Base-by-base conservation (phyloP, 2,329 filamentous ascomycete species). In the Phoma sp. region DNA sequence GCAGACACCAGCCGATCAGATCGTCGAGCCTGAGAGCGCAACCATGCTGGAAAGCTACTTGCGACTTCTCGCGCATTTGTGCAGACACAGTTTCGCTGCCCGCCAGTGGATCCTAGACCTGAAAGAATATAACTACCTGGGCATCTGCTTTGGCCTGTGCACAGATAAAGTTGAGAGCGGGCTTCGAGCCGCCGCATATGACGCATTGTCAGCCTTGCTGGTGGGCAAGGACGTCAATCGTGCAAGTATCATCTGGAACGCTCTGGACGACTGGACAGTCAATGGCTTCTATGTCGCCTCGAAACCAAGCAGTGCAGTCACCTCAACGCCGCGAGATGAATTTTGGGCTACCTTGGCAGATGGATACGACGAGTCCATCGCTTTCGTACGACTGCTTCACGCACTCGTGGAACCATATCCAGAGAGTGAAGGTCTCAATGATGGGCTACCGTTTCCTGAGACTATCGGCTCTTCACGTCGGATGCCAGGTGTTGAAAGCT, bases 31-130 rank as follows among this genome's bases (percentile, higher is more conserved):
- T 4, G 96, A 99, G 74, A 96, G 91, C 36, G 88, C 89, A n/a
- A 90, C 96, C 77, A 97, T 99, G 91, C 82, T 99, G 25, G 92
- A 97, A 71, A 94, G 92, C 65, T 98, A 98, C 72, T 82, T 99
- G 47, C 87, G 94, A 27, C 83, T 99, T 5, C 90, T 96, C 65
- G 86, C 91, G 3, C 92, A 96, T 73, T 80, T 99, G 9, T 88
- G 89, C 58, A 82, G 84, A 21, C 87, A 94, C 70, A 96, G 91
- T 68, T 81, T 84, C 55, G 79, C 81, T 19, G 89, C 92, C 1
- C 85, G 94, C 44, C 78, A 84, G 31, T 96, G 89, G 80, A 82
- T 98, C 55, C 78, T 96, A 21, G 83, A 86, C 37, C 79, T 85
- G 54, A 83, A 87, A 21, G 83, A 81, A 6, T 88, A 91, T 64